Base-by-base conservation (phyloP, 768 basidiomycete genomes). In the Xerocomellus amylosporus region DNA sequence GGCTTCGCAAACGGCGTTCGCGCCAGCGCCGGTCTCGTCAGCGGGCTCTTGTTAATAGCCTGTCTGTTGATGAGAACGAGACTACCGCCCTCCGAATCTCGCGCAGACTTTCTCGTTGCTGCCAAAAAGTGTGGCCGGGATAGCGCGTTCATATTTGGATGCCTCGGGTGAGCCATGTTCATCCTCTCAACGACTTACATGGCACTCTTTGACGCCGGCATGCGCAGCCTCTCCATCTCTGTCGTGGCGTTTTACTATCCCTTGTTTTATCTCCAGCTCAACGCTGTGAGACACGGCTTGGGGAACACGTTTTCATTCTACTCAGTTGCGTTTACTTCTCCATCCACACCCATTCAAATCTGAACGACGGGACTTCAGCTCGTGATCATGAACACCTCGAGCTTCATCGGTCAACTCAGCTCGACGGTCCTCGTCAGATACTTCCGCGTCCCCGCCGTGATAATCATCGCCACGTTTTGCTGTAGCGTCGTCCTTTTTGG, bases 181-280 rank as follows among this genome's bases (percentile, higher is more conserved):
- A 7, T 33, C 8, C 4, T 3, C 19, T 44, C 31, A 7, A 38
- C 13, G 28, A 13, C 10, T 4, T n/a, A 6, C 28, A 13, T 26
- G 10, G 5, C 28, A 13, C 33, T 33, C 15, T 33, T 26, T 53
- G 41, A 56, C 49, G 22, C 33, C 1, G 4, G 28, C 5, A 1
- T 15, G 9, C n/a, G 17, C 17, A 72, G 69, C 4, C 56, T 70
- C 38, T 24, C 63, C 9, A 54, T 76, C 31, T 73, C 72, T 22
- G 63, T 76, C 20, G 56, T 73, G 5, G 80, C 77, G 1, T 65
- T 82, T 37, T 84, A 77, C 60, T 81, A 79, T 53, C 82, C 83
- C 1, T 69, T 83, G 26, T 85, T 83, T 68, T 86, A 82, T 61
- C 67, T 86, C 22, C 85, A 86, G 58, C 70, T 85, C 15, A 74